Conservation (phyloP, 2,329 filamentous ascomycete species). For the Diaporthe sp. region DNA sequence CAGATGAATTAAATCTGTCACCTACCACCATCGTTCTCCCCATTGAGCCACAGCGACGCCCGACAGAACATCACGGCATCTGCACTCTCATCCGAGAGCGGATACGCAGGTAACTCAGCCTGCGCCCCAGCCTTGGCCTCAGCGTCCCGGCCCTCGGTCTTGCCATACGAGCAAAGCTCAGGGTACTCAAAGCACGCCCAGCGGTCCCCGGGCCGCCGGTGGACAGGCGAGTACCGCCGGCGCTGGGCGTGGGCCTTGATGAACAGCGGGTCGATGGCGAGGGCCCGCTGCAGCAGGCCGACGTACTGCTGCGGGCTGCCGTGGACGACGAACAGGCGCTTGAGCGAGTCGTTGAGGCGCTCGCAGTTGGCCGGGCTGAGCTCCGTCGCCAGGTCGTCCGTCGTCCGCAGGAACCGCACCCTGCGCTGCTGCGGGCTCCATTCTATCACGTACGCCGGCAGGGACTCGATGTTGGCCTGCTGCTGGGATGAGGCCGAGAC, state of each 20-base stretch:
- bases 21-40: constrained; percentile 47
- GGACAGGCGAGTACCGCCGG: constrained; percentile 45
- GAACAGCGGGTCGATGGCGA: constrained; percentile 49
- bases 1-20: background rate
- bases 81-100: constrained; percentile 43
- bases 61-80: constrained; percentile 50
- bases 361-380: constrained; percentile 36
- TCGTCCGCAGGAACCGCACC: constrained; percentile 39
- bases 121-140: constrained; percentile 1
- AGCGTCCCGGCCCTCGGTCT: constrained; percentile 39
- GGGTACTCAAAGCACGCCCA: constrained; percentile 49
- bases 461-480: constrained; percentile 26
- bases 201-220: constrained; percentile 33
- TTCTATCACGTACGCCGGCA: constrained; percentile 42
- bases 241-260: constrained; percentile 49
- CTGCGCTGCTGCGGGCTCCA: constrained; percentile 38
- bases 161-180: constrained; percentile 45
- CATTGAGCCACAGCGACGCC: constrained; percentile 51
- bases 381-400: constrained; percentile 41
- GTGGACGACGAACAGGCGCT: constrained; percentile 47
- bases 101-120: constrained; percentile 34
- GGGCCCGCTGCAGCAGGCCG: constrained; percentile 40
- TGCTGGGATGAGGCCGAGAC: constrained; percentile 4
- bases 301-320: constrained; percentile 45
- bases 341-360: constrained; percentile 17